Base-by-base conservation (phyloP, 2,329 filamentous ascomycete species). In the Talaromyces piceae region DNA sequence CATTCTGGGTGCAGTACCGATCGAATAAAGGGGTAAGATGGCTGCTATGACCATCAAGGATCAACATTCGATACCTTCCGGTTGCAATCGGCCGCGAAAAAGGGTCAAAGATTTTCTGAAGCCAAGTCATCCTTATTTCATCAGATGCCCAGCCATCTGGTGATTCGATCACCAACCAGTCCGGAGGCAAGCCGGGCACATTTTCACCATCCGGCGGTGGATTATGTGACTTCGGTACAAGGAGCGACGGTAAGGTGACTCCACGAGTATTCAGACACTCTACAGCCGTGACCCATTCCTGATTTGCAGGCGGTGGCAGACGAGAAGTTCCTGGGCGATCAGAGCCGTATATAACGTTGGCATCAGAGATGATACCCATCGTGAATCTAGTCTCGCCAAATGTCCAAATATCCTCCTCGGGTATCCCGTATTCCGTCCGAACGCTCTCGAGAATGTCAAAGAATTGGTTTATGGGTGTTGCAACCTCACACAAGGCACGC, bases 21-120 rank as follows among this genome's bases (percentile, higher is more conserved):
- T 56, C 43, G 49, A 58, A 58, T 26, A 44, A 0, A 50, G 53
- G 23, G 25, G 31, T 55, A 31, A 52, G 27, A 52, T 58, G 46
- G 30, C 55, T 58, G 12, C 50, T 26, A 49, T 57, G 37, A 9
- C 51, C 28, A 51, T 58, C 46, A 11, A 58, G 23, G 37, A 58
- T 37, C 1, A 57, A 41, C 12, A 58, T 30, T 20, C 41, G 28
- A 50, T 55, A 56, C 52, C 26, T 31, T 6, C 49, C 41, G 49
- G 25, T 12, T 45, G 20, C 54, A 41, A 45, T 5, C 23, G n/a
- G 43, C 12, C 37, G 5, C 7, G 13, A 6, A 41, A 6, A 27
- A 27, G 26, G 26, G n/a, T n/a, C n/a, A 27, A 44, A 44, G 3
- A 44, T 44, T 8, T 44, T 27, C 18, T 44, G 3, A 23, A 44